A percentile compares a stretch with the other conserved stretches of the same genome.
These are phyloP conservation scores for Gardenia jasminoides DNA, from an alignment of 257 asterid species.

Conservation along the genomic window DNA sequence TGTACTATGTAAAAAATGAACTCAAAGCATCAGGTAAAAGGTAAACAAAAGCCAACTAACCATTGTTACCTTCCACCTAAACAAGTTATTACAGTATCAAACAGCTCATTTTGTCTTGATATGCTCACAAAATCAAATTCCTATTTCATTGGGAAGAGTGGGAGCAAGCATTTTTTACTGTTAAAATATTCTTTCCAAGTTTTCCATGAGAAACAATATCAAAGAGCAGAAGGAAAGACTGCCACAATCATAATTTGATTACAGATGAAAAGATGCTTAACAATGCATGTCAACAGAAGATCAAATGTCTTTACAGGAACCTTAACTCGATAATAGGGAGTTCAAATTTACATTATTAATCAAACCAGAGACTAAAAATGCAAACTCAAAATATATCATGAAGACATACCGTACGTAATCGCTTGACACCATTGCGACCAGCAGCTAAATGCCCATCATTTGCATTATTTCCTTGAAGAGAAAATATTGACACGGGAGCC, in stretches of 20 bases:
- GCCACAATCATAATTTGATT: not conserved
- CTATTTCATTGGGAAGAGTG: not conserved
- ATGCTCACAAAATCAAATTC: not conserved
- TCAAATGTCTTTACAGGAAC: not conserved
- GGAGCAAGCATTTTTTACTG: not conserved
- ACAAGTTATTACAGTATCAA: not conserved
- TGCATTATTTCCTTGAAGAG: constrained; percentile 82
- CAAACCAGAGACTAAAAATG: not conserved
- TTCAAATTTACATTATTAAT: not conserved
- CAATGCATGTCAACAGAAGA: not conserved
- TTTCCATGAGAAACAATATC: not conserved
- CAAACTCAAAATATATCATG: not conserved
- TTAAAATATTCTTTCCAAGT: not conserved
- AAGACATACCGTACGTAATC: constrained; percentile 87
- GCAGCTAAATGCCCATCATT: constrained; percentile 93
- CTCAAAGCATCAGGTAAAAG: not conserved
- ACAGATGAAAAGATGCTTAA: not conserved
- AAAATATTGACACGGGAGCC: constrained; percentile 87
- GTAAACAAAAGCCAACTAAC: not conserved
- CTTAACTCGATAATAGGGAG: not conserved
- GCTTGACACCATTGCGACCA: constrained; percentile 98
- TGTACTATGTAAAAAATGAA: not conserved
- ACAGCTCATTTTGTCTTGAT: not conserved
- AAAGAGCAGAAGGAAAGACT: not conserved
- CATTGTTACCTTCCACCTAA: not conserved